Percentiles rank a stretch among this genome's conserved stretches.
These are phyloP conservation scores for Phytopythium mirpurense DNA, from an alignment of 352 stramenopile species.

Conservation along the genomic window DNA sequence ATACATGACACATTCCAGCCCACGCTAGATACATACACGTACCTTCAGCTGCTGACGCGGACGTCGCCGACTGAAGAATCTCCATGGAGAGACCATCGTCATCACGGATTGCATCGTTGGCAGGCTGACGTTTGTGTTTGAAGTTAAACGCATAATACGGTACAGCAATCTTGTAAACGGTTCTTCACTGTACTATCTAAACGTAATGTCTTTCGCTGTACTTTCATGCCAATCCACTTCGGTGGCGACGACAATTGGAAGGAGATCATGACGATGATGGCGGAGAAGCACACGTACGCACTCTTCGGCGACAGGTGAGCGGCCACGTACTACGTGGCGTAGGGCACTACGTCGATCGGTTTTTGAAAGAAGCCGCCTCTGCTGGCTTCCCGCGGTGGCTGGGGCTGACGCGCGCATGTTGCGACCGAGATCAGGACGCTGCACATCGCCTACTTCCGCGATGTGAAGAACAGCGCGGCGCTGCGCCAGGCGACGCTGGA, in stretches of 20 bases:
- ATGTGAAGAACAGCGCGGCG: conserved; percentile 61
- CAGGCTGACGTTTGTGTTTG: conserved; percentile 6
- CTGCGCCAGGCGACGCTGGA: conserved; percentile 54
- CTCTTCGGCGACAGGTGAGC: conserved; percentile 59
- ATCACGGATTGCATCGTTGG: conserved; percentile 1
- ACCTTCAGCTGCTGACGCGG: too few relatives aligned
- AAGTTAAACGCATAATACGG: too few relatives aligned
- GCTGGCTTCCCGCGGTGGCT: not conserved
- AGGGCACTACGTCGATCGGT: too few relatives aligned
- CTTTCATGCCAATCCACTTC: too few relatives aligned
- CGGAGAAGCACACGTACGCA: conserved; percentile 60
- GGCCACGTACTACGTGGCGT: not conserved
- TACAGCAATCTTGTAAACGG: too few relatives aligned
- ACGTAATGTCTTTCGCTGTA: too few relatives aligned
- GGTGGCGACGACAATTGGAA: conserved; percentile 2
- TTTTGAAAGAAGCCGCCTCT: not conserved
- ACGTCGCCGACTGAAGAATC: too few relatives aligned
- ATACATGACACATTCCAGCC: too few relatives aligned
- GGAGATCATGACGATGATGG: conserved; percentile 15
- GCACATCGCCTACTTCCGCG: conserved; percentile 62
- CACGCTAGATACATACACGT: too few relatives aligned
- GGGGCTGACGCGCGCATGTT: not conserved
- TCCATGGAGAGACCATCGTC: not conserved
- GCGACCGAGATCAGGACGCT: conserved; percentile 40
- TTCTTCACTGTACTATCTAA: too few relatives aligned